A percentile compares a stretch with the other conserved stretches of the same genome.
phyloP scores from a whole-genome alignment of 2,329 filamentous ascomycete genomes.

The Fusarium incarnatum region DNA sequence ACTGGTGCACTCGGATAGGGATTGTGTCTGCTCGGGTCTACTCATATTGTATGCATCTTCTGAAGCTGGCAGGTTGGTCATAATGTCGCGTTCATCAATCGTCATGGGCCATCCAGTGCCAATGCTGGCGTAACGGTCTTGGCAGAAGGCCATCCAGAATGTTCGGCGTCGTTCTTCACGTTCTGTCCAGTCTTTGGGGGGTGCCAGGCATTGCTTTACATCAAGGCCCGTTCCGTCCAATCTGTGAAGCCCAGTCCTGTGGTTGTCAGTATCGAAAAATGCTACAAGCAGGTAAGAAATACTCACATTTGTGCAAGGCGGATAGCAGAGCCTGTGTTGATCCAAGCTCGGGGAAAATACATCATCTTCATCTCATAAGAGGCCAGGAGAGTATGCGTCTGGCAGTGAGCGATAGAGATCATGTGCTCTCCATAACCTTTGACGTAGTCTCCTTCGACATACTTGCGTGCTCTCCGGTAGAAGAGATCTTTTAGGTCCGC shows the following conservation, averaged over 20 bases:
- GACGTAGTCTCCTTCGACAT: slow-evolving; percentile 89
- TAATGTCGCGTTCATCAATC: slow-evolving; percentile 90
- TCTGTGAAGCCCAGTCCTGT: slow-evolving; percentile 90
- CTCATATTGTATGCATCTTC: slow-evolving; percentile 89
- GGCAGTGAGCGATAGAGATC: slow-evolving; percentile 86
- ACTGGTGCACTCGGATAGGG: slow-evolving; percentile 76
- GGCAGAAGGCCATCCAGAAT: slow-evolving; percentile 93
- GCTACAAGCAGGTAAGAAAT: neutral
- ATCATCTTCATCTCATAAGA: slow-evolving; percentile 97
- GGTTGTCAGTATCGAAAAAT: slow-evolving; percentile 46
- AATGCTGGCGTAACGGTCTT: slow-evolving; percentile 93
- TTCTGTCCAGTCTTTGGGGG: slow-evolving; percentile 93
- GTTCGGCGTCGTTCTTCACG: slow-evolving; percentile 89
- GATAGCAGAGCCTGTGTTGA: slow-evolving; percentile 86
- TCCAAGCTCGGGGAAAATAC: slow-evolving; percentile 96
- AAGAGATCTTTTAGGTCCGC: slow-evolving; percentile 84
- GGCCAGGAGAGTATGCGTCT: slow-evolving; percentile 83
- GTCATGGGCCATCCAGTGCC: slow-evolving; percentile 98
- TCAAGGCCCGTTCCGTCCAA: slow-evolving; percentile 85
- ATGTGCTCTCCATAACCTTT: slow-evolving; percentile 91
- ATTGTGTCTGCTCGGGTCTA: slow-evolving; percentile 76
- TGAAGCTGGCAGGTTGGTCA: slow-evolving; percentile 84
- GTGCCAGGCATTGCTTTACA: slow-evolving; percentile 90
- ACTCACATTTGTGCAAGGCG: slow-evolving; percentile 84
- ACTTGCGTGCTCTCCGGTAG: slow-evolving; percentile 89